Base-by-base conservation (phyloP, 441 rosid genomes). In the Mallotus repandus region DNA sequence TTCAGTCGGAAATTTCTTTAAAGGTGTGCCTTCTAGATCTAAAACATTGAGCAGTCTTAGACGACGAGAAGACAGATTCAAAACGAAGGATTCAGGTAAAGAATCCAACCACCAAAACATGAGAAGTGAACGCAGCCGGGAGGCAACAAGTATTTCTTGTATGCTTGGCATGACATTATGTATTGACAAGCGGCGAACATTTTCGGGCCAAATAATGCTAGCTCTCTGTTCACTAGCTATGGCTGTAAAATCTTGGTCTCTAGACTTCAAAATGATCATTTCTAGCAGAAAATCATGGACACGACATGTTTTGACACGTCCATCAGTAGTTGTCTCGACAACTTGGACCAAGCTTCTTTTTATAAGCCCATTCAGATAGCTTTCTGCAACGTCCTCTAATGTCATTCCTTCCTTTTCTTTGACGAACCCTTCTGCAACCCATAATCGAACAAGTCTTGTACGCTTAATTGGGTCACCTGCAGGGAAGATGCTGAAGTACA, bases 51-150 rank as follows among this genome's bases (percentile, higher is more conserved):
- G 78, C 61, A 76, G 59, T 68, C 73, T 69, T 25, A 35, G 21
- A 46, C 74, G 29, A 77, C 48, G n/a, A 62, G 71, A 63, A n/a
- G 18, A 32, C 52, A 68, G 10, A 16, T 49, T 46, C 25, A 72
- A 49, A 21, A 38, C 50, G 43, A 29, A 21, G 21, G 52, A 56
- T 11, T 49, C 54, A 22, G 70, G 11, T 11, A 45, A 52, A 45
- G 69, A 64, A 54, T 81, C 80, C 45, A 55, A 58, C 32, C 71
- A 72, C 57, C 84, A 25, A 21, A 73, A 87, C 80, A 83, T 65
- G 79, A 84, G 79, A 6, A 88, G 55, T 5, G 89, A 86, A 32
- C 86, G 86, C 9, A 77, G 79, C 35, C 78, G 79, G 62, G 81
- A 79, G 21, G 49, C 59, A 8, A 15, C 21, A 49, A 35, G 71